Evolutionary conservation across 73 alveolate genomes (phyloP).

Genomic region (Blepharisma stoltei): DNA sequence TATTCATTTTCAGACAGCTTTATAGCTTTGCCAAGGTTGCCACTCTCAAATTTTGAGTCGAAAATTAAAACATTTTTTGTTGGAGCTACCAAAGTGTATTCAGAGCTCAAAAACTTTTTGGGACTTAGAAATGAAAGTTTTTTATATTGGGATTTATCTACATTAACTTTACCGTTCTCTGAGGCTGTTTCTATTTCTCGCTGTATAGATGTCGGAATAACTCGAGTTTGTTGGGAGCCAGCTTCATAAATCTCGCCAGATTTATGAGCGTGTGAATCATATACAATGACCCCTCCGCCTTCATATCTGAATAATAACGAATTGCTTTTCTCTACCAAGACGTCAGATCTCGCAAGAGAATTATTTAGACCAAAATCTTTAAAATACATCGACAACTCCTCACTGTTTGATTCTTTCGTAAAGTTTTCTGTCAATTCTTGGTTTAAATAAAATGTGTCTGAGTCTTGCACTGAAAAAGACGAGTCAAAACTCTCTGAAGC

Average conservation of each 20-base stretch:
- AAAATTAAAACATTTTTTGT: constrained; percentile 26
- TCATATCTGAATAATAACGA: neutral
- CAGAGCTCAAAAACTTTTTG: neutral
- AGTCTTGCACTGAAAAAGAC: too few species aligned
- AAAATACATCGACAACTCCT: too few species aligned
- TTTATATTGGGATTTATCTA: neutral
- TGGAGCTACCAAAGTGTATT: neutral
- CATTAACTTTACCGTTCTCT: neutral
- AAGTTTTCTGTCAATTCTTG: too few species aligned
- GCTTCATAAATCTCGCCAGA: neutral
- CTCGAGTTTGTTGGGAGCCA: too few species aligned
- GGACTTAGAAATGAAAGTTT: neutral
- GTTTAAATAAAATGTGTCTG: too few species aligned
- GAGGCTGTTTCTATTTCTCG: neutral
- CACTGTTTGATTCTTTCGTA: too few species aligned
- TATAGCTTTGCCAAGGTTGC: constrained; percentile 89
- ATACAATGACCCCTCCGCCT: constrained; percentile 8
- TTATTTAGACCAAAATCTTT: too few species aligned
- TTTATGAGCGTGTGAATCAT: neutral
- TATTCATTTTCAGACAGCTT: constrained; percentile 74
- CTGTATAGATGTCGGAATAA: neutral
- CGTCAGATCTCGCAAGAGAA: too few species aligned
- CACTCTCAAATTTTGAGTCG: constrained; percentile 92
- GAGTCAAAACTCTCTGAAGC: too few species aligned
- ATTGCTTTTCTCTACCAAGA: too few species aligned